Percentiles rank a stretch among this genome's conserved stretches.
Conservation (phyloP, 208 protist genomes). For the Trypanosoma conorhini region DNA sequence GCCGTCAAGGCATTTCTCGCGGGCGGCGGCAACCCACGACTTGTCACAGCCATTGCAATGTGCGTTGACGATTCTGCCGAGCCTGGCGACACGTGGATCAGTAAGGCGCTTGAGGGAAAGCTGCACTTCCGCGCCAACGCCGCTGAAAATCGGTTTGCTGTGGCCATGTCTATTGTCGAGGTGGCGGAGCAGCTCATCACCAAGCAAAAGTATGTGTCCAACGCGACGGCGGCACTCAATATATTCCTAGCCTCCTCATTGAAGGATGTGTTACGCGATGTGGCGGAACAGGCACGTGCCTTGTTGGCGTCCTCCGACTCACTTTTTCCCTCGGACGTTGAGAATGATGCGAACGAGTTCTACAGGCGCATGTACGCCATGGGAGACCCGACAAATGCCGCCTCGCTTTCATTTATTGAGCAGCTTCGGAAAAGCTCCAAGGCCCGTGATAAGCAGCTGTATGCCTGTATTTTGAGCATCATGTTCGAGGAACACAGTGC, state of each 20-base stretch:
- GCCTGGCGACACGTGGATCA: conserved; percentile 77
- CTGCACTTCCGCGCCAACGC: conserved; percentile 77
- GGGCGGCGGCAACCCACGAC: conserved; percentile 66
- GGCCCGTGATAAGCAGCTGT: conserved; percentile 78
- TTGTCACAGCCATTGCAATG: conserved; percentile 87
- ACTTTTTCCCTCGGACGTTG: conserved; percentile 81
- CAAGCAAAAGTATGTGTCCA: conserved; percentile 78
- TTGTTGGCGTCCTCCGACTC: conserved; percentile 78
- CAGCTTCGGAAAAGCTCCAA: conserved; percentile 58
- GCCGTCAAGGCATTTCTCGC: conserved; percentile 67
- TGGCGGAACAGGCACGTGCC: conserved; percentile 67
- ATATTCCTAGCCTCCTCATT: conserved; percentile 71
- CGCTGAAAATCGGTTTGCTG: conserved; percentile 87
- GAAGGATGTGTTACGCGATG: conserved; percentile 73
- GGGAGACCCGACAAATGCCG: conserved; percentile 44
- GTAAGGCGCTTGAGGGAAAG: conserved; percentile 78
- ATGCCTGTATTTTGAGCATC: conserved; percentile 85
- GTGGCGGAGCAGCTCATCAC: conserved; percentile 82
- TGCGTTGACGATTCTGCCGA: conserved; percentile 87
- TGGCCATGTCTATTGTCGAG: conserved; percentile 86
- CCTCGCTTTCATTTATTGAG: conserved; percentile 54
- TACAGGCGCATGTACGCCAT: conserved; percentile 84
- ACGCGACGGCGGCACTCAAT: conserved; percentile 82
- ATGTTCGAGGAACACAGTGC: conserved; percentile 84
- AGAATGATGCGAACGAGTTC: conserved; percentile 82